Evolutionary conservation across 176 grass and related monocot species (phyloP).

Genomic region (Tillandsia leiboldiana): DNA sequence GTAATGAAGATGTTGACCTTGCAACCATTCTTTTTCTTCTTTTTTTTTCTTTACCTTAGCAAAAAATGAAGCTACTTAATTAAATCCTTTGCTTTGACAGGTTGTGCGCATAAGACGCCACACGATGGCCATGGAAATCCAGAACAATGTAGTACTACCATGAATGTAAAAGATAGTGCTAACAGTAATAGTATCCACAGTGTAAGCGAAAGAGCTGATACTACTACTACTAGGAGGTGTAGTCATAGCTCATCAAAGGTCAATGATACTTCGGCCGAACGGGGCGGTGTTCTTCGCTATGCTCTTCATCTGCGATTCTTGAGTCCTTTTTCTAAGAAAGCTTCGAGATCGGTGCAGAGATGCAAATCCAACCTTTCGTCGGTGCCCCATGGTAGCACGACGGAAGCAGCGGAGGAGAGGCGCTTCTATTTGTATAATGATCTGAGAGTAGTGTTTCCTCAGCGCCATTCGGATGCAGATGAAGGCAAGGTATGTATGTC

Average conservation of each 20-base stretch:
- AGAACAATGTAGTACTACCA: slow-evolving; percentile 17
- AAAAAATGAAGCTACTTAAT: slow-evolving; percentile 15
- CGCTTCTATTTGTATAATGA: slow-evolving; percentile 93
- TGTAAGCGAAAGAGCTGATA: slow-evolving; percentile 13
- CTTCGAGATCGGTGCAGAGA: slow-evolving; percentile 44
- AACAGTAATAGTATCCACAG: slow-evolving; percentile 24
- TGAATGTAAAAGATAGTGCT: slow-evolving; percentile 19
- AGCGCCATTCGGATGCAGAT: slow-evolving; percentile 82
- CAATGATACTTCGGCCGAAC: slow-evolving; percentile 47
- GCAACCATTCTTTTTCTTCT: no score
- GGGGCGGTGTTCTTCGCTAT: slow-evolving; percentile 60
- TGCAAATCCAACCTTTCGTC: slow-evolving; percentile 52
- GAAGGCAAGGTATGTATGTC: slow-evolving; percentile 89
- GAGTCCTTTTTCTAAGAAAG: slow-evolving; percentile 51
- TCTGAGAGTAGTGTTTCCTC: slow-evolving; percentile 91
- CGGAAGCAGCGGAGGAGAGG: slow-evolving; percentile 30
- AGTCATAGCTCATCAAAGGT: slow-evolving; percentile 38
- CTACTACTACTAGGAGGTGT: slow-evolving; percentile 11
- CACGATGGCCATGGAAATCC: slow-evolving; percentile 10
- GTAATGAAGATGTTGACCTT: slow-evolving; percentile 33
- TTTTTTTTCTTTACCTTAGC: neutral
- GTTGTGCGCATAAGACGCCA: slow-evolving; percentile 17
- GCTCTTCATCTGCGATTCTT: slow-evolving; percentile 92
- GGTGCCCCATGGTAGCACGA: slow-evolving; percentile 5
- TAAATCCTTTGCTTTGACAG: slow-evolving; percentile 30